Conservation (phyloP, 768 basidiomycete genomes). For the Obba rivulosa region DNA sequence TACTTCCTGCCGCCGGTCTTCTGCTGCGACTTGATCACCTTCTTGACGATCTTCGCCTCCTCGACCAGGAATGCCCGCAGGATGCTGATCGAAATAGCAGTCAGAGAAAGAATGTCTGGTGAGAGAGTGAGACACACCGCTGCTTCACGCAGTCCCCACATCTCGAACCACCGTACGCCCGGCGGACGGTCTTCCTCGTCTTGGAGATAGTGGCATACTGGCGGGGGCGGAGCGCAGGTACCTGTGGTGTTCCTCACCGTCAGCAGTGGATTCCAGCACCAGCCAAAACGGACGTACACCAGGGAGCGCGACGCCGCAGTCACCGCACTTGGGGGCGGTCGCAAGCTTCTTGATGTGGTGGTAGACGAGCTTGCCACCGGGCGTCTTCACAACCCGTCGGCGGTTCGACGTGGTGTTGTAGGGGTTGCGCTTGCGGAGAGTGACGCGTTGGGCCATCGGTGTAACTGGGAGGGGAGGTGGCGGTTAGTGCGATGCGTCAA, state of each 20-base stretch:
- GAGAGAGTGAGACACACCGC: conserved; percentile 49
- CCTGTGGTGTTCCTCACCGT: conserved; percentile 37
- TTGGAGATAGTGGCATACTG: conserved; percentile 95
- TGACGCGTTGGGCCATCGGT: conserved; percentile 96
- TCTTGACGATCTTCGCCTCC: conserved; percentile 99
- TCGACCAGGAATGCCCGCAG: conserved; percentile 98
- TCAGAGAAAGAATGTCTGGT: conserved; percentile 2
- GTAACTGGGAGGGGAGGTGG: conserved; percentile 13
- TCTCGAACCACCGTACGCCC: conserved; percentile 96
- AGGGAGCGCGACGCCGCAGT: conserved; percentile 90
- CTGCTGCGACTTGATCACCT: conserved; percentile 92
- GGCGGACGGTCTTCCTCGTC: conserved; percentile 92
- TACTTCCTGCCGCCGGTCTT: conserved; percentile 30
- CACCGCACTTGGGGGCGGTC: conserved; percentile 94
- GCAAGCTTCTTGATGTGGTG: conserved; percentile 96
- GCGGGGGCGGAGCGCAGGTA: conserved; percentile 93
- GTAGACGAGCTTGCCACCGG: conserved; percentile 96
- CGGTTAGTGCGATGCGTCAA: no score
- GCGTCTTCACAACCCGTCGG: conserved; percentile 94
- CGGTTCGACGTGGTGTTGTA: conserved; percentile 99
- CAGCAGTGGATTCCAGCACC: neutral
- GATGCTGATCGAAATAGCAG: conserved; percentile 51
- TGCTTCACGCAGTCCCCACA: conserved; percentile 95
- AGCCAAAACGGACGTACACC: conserved; percentile 59
- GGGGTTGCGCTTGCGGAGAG: conserved; percentile 95